Base-by-base conservation (phyloP, 2,329 filamentous ascomycete genomes). In the Cyclaneusma minus region DNA sequence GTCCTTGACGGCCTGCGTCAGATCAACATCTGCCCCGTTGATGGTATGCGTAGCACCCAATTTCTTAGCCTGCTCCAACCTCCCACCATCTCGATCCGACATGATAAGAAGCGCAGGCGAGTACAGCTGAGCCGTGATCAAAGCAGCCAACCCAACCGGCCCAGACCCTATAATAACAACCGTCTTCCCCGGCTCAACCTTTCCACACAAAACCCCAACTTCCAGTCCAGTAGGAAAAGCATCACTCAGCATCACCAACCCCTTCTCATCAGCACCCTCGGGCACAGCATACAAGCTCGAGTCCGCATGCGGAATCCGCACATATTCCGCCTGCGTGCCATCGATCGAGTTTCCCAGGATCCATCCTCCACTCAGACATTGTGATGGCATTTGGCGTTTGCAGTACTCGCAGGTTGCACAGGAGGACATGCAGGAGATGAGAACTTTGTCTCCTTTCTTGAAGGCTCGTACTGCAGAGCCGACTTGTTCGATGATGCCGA, bases 281-380 rank as follows among this genome's bases (percentile, higher is more conserved):
- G 83, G 82, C 5, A 91, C 68, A 36, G 72, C 68, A 9, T 91
- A 61, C n/a, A 92, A 56, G 42, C 89, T 91, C 35, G 81, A 71
- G 39, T 89, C 78, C 12, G 71, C 83, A 17, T 74, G 65, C 0
- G 83, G 82, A 9, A 91, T 81, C 9, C 83, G 68, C 2, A 85
- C 75, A 41, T 83, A 91, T 52, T 92, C 84, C 3, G 82, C 78
- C 51, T 91, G 83, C 0, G 81, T 82, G 24, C 83, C 83, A 2
- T 82, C 81, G 43, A 87, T 52, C 0, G 47, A 50, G 37, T 69
- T 60, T 12, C 65, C 64, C 2, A 70, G 47, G 4, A 57, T 51
- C 64, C 64, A 69, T 4, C 64, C 34, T 14, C 62, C 64, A 8
- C 54, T 58, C 6, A 49, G 49, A 42, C 65, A 70, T 35, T 65